Percentiles rank a stretch among this genome's conserved stretches.
These are phyloP conservation scores for Fusarium sp. DNA, from an alignment of 2,329 filamentous ascomycete species.

Conservation along the genomic window DNA sequence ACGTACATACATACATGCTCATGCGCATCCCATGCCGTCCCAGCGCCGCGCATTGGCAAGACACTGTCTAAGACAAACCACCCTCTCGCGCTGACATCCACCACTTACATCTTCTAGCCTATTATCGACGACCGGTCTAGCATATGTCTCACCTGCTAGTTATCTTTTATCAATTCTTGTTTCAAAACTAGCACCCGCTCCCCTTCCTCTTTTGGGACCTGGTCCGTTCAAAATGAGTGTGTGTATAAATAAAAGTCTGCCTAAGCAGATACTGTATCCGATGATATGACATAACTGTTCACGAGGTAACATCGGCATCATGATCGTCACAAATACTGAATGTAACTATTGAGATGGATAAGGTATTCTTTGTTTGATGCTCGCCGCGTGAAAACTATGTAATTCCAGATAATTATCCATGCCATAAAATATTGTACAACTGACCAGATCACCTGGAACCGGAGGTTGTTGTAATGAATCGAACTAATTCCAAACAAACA, in stretches of 20 bases:
- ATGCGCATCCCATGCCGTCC: slow-evolving; percentile 31
- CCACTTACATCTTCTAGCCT: slow-evolving; percentile 9
- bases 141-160: slow-evolving; percentile 18
- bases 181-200: slow-evolving; percentile 13
- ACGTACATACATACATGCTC: background rate
- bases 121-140: slow-evolving; percentile 1
- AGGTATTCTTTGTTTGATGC: slow-evolving; percentile 20
- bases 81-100: slow-evolving; percentile 10
- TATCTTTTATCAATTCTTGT: slow-evolving; percentile 6
- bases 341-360: background rate
- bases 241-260: background rate
- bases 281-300: slow-evolving; percentile 13
- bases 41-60: slow-evolving; percentile 34
- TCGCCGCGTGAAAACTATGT: slow-evolving; percentile 17
- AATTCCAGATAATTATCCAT: slow-evolving; percentile 24
- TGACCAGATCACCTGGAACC: slow-evolving; percentile 39
- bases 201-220: slow-evolving; percentile 7
- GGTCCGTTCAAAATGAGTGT: background rate
- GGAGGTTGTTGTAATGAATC: slow-evolving; percentile 36
- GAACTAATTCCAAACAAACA: slow-evolving; percentile 28
- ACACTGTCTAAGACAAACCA: slow-evolving; percentile 39
- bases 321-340: background rate
- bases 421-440: slow-evolving; percentile 36
- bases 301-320: slow-evolving; percentile 16
- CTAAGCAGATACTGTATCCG: background rate